Evolutionary conservation across 73 alveolate species (phyloP).

Genomic region (Paramecium pentaurelia): DNA sequence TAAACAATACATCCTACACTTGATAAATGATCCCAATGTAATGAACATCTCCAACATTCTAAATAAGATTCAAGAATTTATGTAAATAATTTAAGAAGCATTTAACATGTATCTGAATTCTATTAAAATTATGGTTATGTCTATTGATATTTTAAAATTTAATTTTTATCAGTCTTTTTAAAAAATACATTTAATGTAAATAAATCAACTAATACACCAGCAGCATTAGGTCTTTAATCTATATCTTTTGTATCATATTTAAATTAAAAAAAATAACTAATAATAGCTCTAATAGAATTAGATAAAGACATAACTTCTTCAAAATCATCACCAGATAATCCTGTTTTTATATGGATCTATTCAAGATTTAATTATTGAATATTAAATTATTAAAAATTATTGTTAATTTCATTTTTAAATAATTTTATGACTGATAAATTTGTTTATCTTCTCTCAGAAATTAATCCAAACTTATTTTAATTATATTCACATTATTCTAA

Average conservation of each 20-base stretch:
- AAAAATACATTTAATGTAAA: background rate
- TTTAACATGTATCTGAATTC: background rate
- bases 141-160: background rate
- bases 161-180: background rate
- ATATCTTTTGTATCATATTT: conserved; percentile 1
- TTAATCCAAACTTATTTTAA: background rate
- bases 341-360: background rate
- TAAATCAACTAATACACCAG: conserved; percentile 16
- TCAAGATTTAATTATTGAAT: background rate
- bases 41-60: conserved; percentile 14
- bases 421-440: background rate
- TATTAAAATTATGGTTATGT: background rate
- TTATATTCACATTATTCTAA: background rate
- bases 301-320: conserved; percentile 6
- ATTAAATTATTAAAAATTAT: background rate
- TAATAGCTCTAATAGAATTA: background rate
- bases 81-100: background rate
- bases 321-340: background rate
- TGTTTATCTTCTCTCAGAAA: background rate
- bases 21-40: background rate
- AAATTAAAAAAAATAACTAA: background rate
- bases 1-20: background rate
- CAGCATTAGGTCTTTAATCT: background rate
- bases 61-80: background rate
- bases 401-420: background rate